Evolutionary conservation across 2,329 filamentous ascomycete species (phyloP), one percentile per base, ranked within the genome.

Genomic region (Fusarium gaditjirri): DNA sequence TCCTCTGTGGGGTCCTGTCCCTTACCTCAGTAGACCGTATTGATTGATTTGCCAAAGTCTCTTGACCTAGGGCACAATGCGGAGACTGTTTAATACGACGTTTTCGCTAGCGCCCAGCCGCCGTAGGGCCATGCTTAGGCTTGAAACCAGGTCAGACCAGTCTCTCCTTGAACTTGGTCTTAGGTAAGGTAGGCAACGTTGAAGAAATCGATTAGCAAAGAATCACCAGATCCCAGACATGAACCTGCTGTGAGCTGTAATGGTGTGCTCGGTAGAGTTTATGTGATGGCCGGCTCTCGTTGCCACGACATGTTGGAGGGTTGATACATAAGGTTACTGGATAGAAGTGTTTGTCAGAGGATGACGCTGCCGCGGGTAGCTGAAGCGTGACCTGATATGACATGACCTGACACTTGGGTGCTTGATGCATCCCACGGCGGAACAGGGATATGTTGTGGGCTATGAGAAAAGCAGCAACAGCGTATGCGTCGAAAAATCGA

Each of bases 341-440:
- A 67, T 59, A 56, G 60, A 44, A 41, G n/a, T 39, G 61, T 43
- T 49, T 73, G 62, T 44, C 59, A 59, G 63, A 68, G 73, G 62
- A 73, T 75, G 75, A 65, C 71, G 66, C 59, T 75, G 44, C 61
- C 61, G 63, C 63, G 46, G 59, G 59, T 62, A 59, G 62, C 52
- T 58, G 49, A 66, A 75, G 74, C 74, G 74, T 77, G 75, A 77
- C 75, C 75, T 77, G 75, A 74, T 70, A 77, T 77, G 75, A 76
- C 74, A 71, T 77, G 75, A 73, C 74, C 69, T 76, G 73, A 75
- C 62, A 72, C 57, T 70, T 77, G 66, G 66, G 62, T 74, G 61
- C 53, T 76, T 65, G 62, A 55, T 74, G 63, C 49, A 61, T 66
- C 44, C 39, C 54, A 41, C 61, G 53, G 58, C 33, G 49, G 66